Evolutionary conservation across 495 filamentous ascomycete species (phyloP), one percentile per base, ranked within the genome.

Genomic region (Aspergillus conjunctus): DNA sequence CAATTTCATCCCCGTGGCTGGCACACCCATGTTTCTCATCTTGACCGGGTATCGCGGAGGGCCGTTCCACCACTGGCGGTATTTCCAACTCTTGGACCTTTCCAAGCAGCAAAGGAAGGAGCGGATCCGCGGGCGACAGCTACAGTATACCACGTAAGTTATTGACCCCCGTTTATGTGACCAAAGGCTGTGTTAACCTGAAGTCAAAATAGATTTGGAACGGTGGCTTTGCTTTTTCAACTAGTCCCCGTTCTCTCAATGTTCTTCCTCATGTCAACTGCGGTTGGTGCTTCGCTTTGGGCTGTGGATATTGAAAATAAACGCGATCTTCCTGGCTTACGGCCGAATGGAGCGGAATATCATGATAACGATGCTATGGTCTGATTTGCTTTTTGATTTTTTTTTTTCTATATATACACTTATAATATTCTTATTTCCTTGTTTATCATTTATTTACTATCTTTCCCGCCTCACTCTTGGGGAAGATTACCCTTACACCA

Each of bases 61-160:
- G 5, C 87, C 87, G 4, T 79, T 89, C 39, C 84, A 87, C 56
- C 85, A 88, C 61, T 87, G 84, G 84, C 75, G 87, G 54, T 88
- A 88, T 62, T 88, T 86, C 67, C 77, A 85, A 62, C 69, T 89
- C 31, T 66, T 81, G 56, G 82, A 77, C 41, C 79, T 86, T 53
- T 76, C 77, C 30, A 87, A 82, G 66, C 80, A 82, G 65, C 76
- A 88, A 66, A 71, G 84, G 60, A 85, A 85, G 41, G 76, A 72
- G 6, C 82, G 76, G 39, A 74, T 88, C 32, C 77, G 77, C 58
- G 68, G 68, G 51, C 71, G 83, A 39, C 75, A 83, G 66, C 72
- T 81, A 59, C 77, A 82, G 56, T 89, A 89, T 64, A 88, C 86
- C n/a, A 83, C 78, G 84, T 87, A 69, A 62, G 77, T 72, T n/a